phyloP scores from a whole-genome alignment of 176 grass and related monocot species.

The Rhynchospora breviuscula region DNA sequence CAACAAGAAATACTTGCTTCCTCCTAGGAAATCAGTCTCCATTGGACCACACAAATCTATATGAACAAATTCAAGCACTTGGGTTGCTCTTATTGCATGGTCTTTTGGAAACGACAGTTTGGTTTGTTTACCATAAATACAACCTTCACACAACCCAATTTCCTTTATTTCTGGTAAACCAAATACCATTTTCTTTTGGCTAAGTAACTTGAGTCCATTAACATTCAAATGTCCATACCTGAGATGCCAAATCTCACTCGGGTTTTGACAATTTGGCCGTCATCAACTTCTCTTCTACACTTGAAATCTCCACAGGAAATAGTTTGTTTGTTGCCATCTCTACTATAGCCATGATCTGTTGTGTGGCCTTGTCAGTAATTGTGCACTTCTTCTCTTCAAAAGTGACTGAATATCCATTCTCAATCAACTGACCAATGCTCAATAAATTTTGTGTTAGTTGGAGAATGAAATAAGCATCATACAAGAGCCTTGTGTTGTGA shows the following conservation, averaged over 20 bases:
- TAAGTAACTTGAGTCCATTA: background rate
- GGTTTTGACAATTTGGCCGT: background rate
- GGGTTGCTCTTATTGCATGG: background rate
- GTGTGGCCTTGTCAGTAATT: too few relatives aligned
- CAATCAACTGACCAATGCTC: too few relatives aligned
- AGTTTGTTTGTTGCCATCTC: background rate
- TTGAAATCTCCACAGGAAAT: background rate
- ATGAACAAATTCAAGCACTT: background rate
- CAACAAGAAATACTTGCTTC: background rate
- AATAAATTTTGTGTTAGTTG: too few relatives aligned
- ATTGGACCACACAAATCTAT: background rate
- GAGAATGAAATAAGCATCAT: too few relatives aligned
- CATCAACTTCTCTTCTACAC: background rate
- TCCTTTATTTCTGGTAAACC: background rate
- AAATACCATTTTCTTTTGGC: background rate
- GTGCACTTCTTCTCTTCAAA: too few relatives aligned
- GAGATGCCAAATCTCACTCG: background rate
- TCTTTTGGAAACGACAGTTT: background rate
- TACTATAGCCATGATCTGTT: background rate
- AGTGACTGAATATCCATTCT: too few relatives aligned
- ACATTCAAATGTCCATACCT: background rate
- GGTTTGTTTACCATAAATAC: background rate
- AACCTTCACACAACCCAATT: background rate
- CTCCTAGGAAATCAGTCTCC: background rate
- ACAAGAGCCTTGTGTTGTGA: too few relatives aligned